These are phyloP conservation scores for Diddensiella santjacobensis DNA, from an alignment of 805 yeast genomes.

Conservation along the genomic window DNA sequence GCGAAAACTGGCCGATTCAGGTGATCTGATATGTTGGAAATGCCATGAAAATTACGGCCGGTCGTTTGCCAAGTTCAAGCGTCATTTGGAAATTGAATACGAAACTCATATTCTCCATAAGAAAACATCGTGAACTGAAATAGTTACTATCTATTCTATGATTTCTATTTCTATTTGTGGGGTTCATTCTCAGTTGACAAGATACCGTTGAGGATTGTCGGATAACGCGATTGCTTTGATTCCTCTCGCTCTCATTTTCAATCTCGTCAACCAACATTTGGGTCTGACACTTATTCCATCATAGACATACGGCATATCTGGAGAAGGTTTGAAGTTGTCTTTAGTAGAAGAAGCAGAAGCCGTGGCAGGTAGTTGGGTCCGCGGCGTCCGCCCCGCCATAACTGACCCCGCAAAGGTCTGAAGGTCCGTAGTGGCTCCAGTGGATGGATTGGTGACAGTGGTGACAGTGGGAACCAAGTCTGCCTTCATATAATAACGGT, in stretches of 20 bases:
- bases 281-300: background rate
- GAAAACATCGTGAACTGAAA: no score
- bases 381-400: background rate
- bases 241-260: background rate
- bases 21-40: constrained; percentile 41
- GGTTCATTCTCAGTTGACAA: no score
- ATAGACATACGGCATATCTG: background rate
- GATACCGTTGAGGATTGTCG: background rate
- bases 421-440: background rate
- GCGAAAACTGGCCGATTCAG: constrained; percentile 34
- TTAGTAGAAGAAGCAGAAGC: background rate
- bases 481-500: background rate
- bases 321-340: background rate
- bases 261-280: background rate
- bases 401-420: background rate
- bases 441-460: background rate
- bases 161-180: no score
- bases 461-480: background rate
- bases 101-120: background rate
- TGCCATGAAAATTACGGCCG: constrained; percentile 42
- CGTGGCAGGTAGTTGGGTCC: no score
- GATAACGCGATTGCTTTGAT: background rate
- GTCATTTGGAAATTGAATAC: constrained; percentile 39
- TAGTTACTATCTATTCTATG: no score
- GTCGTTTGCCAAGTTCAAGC: constrained; percentile 42